A percentile compares a stretch with the other conserved stretches of the same genome.
Evolutionary conservation across 306 rosid genomes (phyloP).

Genomic region (Vachellia pachyceras): DNA sequence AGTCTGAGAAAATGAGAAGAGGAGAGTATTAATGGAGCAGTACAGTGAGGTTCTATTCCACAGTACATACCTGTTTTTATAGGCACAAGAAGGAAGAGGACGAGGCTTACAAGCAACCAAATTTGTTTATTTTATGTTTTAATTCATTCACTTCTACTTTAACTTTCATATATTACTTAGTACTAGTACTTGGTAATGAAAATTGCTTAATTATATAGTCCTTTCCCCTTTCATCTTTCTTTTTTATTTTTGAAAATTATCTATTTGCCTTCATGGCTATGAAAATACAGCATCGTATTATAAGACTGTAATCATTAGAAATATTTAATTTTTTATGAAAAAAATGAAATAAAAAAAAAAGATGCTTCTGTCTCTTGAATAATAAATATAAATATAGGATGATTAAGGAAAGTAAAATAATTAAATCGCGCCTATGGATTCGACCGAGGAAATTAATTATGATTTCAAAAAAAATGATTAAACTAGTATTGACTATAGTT

Average conservation of each 20-base stretch:
- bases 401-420: not conserved
- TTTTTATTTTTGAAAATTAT: not conserved
- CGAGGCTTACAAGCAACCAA: not conserved
- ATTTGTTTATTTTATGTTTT: not conserved
- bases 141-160: not conserved
- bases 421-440: not conserved
- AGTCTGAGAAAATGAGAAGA: not conserved
- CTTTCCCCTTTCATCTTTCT: not conserved
- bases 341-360: not conserved
- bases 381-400: not conserved
- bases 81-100: not conserved
- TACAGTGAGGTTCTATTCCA: not conserved
- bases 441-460: not conserved
- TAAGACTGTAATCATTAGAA: not conserved
- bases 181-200: not conserved
- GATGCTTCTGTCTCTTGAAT: not conserved
- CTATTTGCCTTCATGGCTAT: not conserved
- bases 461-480: not conserved
- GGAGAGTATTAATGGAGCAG: not conserved
- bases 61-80: not conserved
- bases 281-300: not conserved
- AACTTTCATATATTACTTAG: not conserved
- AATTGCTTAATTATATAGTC: not conserved
- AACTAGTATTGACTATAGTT: not conserved
- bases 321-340: not conserved